These are phyloP conservation scores for Monascus ruber DNA, from an alignment of 2,329 filamentous ascomycete genomes.

Conservation along the genomic window DNA sequence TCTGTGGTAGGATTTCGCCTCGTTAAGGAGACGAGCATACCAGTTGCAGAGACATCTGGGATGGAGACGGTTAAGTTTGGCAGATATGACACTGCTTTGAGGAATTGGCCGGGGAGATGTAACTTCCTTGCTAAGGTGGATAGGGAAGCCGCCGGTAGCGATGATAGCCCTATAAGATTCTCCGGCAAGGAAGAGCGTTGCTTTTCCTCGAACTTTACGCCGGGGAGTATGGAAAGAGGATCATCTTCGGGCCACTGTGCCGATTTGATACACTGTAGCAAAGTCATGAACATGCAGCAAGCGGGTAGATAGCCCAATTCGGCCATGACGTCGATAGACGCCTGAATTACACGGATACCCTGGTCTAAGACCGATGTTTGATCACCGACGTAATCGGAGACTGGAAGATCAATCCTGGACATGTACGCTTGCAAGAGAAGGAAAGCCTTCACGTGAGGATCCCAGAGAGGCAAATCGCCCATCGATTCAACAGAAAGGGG, in stretches of 20 bases:
- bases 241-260: conserved; percentile 82
- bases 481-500: conserved; percentile 54
- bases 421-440: conserved; percentile 90
- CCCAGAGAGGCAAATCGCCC: conserved; percentile 78
- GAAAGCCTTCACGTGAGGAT: conserved; percentile 95
- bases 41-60: conserved; percentile 48
- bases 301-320: conserved; percentile 76
- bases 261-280: conserved; percentile 86
- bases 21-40: conserved; percentile 46
- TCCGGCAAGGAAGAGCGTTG: conserved; percentile 15
- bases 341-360: conserved; percentile 92
- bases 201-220: conserved; percentile 36
- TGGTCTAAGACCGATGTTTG: conserved; percentile 83
- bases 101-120: conserved; percentile 26
- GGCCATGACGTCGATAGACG: conserved; percentile 82
- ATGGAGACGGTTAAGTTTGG: conserved; percentile 58
- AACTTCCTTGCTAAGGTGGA: conserved; percentile 17
- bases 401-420: conserved; percentile 82
- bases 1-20: conserved; percentile 57
- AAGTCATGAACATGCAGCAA: conserved; percentile 66
- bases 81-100: conserved; percentile 52
- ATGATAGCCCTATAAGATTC: conserved; percentile 20
- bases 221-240: conserved; percentile 67
- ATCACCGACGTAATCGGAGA: conserved; percentile 94
- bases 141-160: conserved; percentile 15